A percentile compares a stretch with the other conserved stretches of the same genome.
These are phyloP conservation scores for Aspergillus intermedius DNA, from an alignment of 2,329 filamentous ascomycete genomes.

Conservation along the genomic window DNA sequence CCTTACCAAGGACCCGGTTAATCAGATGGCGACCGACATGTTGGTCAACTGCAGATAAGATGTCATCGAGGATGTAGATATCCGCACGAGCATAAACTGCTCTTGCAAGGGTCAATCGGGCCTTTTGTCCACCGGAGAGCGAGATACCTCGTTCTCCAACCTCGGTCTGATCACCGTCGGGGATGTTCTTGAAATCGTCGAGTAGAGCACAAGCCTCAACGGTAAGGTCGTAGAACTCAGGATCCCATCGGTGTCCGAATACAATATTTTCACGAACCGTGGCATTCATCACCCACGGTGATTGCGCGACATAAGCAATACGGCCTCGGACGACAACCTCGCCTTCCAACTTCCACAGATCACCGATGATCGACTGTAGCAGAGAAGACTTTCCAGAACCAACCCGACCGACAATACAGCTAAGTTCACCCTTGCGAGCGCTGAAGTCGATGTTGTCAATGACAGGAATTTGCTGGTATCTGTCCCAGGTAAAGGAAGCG, in stretches of 20 bases:
- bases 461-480: slow-evolving; percentile 60
- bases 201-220: slow-evolving; percentile 82
- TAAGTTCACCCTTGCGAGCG: slow-evolving; percentile 86
- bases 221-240: slow-evolving; percentile 88
- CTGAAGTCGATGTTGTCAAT: slow-evolving; percentile 81
- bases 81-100: slow-evolving; percentile 97
- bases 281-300: slow-evolving; percentile 95
- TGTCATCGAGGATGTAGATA: slow-evolving; percentile 89
- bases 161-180: slow-evolving; percentile 92
- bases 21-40: slow-evolving; percentile 94
- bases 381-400: slow-evolving; percentile 92
- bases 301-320: slow-evolving; percentile 86
- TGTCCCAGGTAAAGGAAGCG: slow-evolving; percentile 91
- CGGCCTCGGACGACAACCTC: slow-evolving; percentile 74
- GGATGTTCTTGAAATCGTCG: slow-evolving; percentile 86
- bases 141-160: slow-evolving; percentile 97
- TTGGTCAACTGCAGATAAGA: slow-evolving; percentile 94
- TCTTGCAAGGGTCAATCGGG: slow-evolving; percentile 80
- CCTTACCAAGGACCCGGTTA: slow-evolving; percentile 81
- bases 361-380: slow-evolving; percentile 78
- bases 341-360: slow-evolving; percentile 83
- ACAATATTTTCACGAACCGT: slow-evolving; percentile 95
- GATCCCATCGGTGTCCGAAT: slow-evolving; percentile 90
- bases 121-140: slow-evolving; percentile 91
- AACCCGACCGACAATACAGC: slow-evolving; percentile 89